phyloP scores from a whole-genome alignment of 2,329 filamentous ascomycete genomes.

The Diplocarpon rosae region DNA sequence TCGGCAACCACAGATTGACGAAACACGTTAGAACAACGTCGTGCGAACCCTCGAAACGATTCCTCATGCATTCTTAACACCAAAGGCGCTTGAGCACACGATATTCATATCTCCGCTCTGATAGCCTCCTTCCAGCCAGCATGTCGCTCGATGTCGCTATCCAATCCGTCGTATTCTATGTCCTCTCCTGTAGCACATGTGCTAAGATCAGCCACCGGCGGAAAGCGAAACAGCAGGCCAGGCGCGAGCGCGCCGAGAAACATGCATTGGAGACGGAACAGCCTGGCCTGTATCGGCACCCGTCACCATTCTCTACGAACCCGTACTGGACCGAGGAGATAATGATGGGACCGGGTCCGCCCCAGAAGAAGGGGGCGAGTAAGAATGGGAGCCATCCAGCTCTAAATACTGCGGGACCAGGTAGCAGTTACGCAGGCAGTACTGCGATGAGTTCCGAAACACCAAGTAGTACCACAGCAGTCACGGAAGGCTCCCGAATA shows the following conservation, averaged over 20 bases:
- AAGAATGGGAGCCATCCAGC: constrained; percentile 50
- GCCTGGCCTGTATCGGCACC: constrained; percentile 67
- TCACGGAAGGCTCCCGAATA: constrained; percentile 34
- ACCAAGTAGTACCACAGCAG: constrained; percentile 35
- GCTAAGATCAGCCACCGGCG: constrained; percentile 57
- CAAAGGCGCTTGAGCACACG: constrained; percentile 7
- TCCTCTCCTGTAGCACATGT: constrained; percentile 70
- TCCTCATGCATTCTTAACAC: constrained; percentile 19
- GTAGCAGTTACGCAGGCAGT: constrained; percentile 37
- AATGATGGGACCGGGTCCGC: constrained; percentile 62
- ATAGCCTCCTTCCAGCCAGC: constrained; percentile 3
- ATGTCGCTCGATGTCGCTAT: constrained; percentile 50
- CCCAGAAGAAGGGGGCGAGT: constrained; percentile 45
- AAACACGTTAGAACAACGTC: not conserved
- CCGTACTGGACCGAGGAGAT: constrained; percentile 86
- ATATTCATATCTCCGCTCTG: not conserved
- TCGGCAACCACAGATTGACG: constrained; percentile 4
- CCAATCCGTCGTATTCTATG: constrained; percentile 69
- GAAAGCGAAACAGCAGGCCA: constrained; percentile 60
- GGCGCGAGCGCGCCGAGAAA: constrained; percentile 55
- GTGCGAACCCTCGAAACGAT: not conserved
- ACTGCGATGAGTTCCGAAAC: constrained; percentile 27
- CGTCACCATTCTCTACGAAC: constrained; percentile 75
- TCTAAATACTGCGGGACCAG: constrained; percentile 45
- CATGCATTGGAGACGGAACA: constrained; percentile 55